Evolutionary conservation across 2,329 filamentous ascomycete species (phyloP).

Genomic region (Phialemoniopsis sp.): DNA sequence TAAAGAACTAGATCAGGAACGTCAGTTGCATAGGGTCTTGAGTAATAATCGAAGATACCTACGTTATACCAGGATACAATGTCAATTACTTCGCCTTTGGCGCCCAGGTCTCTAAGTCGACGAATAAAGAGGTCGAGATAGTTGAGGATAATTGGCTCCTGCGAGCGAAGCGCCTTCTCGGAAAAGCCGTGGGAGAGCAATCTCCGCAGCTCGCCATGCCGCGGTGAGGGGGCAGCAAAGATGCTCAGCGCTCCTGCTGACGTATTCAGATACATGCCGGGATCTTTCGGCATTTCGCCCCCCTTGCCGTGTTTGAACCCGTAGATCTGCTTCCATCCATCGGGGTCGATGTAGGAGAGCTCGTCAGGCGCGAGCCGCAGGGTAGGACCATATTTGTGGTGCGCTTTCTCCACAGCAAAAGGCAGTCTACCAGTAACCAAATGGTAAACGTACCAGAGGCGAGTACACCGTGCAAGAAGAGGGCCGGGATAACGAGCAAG

Average conservation of each 20-base stretch:
- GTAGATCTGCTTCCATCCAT: slow-evolving; percentile 32
- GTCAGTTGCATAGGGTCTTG: too few relatives aligned
- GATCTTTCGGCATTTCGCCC: too few relatives aligned
- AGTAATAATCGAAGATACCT: slow-evolving; percentile 17
- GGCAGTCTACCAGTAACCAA: neutral
- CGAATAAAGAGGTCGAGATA: slow-evolving; percentile 7
- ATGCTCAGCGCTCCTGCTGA: too few relatives aligned
- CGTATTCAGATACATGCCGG: too few relatives aligned
- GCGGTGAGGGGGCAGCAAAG: too few relatives aligned
- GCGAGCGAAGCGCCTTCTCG: slow-evolving; percentile 3
- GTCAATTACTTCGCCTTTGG: too few relatives aligned
- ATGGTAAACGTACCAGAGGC: too few relatives aligned
- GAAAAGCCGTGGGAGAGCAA: slow-evolving; percentile 1
- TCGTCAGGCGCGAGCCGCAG: slow-evolving; percentile 36
- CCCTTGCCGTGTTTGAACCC: too few relatives aligned
- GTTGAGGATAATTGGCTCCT: slow-evolving; percentile 6
- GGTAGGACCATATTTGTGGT: slow-evolving; percentile 27
- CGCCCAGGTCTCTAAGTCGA: too few relatives aligned
- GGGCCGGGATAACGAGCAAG: neutral
- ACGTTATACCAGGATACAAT: too few relatives aligned
- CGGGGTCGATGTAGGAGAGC: slow-evolving; percentile 28
- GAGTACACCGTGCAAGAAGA: too few relatives aligned
- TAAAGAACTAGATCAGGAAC: slow-evolving; percentile 25
- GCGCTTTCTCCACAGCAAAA: neutral
- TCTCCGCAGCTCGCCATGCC: neutral